phyloP scores from a whole-genome alignment of 139 green algal genomes.

The Limnomonas spitsbergensis region DNA sequence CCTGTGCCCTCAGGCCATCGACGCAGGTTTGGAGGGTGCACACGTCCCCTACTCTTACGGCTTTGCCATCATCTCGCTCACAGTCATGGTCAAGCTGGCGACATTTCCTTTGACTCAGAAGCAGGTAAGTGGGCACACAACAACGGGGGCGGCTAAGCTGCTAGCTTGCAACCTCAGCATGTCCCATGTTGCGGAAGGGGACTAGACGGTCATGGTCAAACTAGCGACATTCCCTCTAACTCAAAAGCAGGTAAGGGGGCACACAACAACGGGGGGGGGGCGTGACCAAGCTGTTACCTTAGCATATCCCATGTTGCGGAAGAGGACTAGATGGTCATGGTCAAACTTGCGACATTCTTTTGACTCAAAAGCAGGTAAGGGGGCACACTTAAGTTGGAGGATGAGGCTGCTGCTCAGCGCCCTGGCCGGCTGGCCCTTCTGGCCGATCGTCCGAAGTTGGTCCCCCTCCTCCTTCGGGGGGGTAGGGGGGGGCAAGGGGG shows the following conservation, averaged over 20 bases:
- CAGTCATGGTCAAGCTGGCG: constrained; percentile 79
- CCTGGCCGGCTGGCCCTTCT: no score
- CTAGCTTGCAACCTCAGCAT: no score
- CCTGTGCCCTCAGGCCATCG: constrained; percentile 59
- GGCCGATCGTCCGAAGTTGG: no score
- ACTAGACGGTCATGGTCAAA: constrained; percentile 85
- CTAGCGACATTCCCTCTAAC: constrained; percentile 86
- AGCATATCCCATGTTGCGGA: no score
- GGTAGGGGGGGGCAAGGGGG: no score
- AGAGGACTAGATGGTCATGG: constrained; percentile 59
- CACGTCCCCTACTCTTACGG: constrained; percentile 90
- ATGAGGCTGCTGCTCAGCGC: no score
- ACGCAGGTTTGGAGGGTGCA: constrained; percentile 64
- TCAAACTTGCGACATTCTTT: constrained; percentile 92
- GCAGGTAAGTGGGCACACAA: constrained; percentile 74
- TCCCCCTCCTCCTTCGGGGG: no score
- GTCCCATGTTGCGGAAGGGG: no score
- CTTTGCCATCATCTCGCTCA: constrained; percentile 52
- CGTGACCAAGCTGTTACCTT: no score
- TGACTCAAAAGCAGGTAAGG: constrained; percentile 91
- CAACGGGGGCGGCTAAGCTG: not conserved
- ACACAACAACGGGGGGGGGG: not conserved
- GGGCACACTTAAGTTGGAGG: no score
- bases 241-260: constrained; percentile 87
- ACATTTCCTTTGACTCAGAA: constrained; percentile 94